These are phyloP conservation scores for Moesziomyces parantarcticus DNA, from an alignment of 1,284 basidiomycete genomes.

Conservation along the genomic window DNA sequence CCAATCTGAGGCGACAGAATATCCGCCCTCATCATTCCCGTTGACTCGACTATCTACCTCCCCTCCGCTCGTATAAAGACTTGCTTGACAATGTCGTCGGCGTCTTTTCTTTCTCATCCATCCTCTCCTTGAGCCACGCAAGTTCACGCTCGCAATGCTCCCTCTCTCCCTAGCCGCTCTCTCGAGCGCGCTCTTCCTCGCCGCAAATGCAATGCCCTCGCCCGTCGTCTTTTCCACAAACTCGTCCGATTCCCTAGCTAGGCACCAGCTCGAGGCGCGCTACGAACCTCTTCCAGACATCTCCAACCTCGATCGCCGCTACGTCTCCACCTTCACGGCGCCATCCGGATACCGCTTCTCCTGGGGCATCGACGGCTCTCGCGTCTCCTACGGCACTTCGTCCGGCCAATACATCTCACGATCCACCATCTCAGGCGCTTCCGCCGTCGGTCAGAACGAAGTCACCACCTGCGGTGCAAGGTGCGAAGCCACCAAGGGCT, in stretches of 20 bases:
- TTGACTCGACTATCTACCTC: too few relatives aligned
- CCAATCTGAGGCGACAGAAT: too few relatives aligned
- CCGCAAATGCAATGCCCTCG: constrained; percentile 11
- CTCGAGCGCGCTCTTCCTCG: constrained; percentile 16
- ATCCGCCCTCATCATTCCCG: too few relatives aligned
- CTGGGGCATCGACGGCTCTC: constrained; percentile 21
- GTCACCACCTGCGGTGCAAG: constrained; percentile 16
- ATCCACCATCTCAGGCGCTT: constrained; percentile 14
- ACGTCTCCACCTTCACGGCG: constrained; percentile 4
- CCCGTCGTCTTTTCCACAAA: constrained; percentile 1
- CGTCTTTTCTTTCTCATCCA: background rate
- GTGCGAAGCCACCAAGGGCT: constrained; percentile 6
- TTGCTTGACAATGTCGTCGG: too few relatives aligned
- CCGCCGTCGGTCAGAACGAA: constrained; percentile 8
- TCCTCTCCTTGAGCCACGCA: background rate
- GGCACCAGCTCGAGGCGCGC: constrained; percentile 9
- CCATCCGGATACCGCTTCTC: constrained; percentile 18
- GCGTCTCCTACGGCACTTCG: constrained; percentile 15
- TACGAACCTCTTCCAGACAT: constrained; percentile 3
- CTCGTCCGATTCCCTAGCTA: constrained; percentile 9
- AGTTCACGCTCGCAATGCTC: constrained; percentile 3
- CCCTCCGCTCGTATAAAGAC: too few relatives aligned
- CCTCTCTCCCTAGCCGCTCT: constrained; percentile 9
- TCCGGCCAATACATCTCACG: constrained; percentile 22
- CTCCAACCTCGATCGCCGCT: constrained; percentile 11